Percentiles rank a stretch among this genome's conserved stretches.
Evolutionary conservation across 116 monocot species (phyloP).

Genomic region (Dioscorea cayenensis): DNA sequence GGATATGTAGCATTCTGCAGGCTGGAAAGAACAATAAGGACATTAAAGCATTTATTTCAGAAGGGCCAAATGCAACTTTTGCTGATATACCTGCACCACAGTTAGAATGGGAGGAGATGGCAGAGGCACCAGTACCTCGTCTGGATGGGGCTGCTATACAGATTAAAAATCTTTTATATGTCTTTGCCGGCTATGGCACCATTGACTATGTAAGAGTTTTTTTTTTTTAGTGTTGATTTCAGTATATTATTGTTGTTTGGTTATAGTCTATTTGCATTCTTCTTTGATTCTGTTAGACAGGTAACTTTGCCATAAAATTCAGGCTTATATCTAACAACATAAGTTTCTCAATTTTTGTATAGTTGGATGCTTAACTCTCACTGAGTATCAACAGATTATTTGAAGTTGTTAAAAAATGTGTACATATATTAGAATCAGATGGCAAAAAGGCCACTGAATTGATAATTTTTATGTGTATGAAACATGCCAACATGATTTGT

Average conservation of each 20-base stretch:
- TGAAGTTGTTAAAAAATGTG: too few relatives aligned
- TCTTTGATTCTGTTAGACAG: background rate
- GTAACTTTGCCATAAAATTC: too few relatives aligned
- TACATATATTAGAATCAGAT: too few relatives aligned
- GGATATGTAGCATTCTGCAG: constrained; percentile 8
- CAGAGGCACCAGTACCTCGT: constrained; percentile 76
- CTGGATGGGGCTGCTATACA: constrained; percentile 90
- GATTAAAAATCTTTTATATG: constrained; percentile 74
- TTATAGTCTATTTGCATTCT: background rate
- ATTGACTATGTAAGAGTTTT: constrained; percentile 71
- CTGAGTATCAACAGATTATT: too few relatives aligned
- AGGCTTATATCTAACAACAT: too few relatives aligned
- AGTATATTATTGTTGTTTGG: background rate
- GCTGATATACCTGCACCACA: constrained; percentile 74
- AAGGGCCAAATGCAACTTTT: constrained; percentile 62
- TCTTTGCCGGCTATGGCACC: constrained; percentile 89
- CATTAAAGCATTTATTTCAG: background rate
- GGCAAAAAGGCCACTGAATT: too few relatives aligned
- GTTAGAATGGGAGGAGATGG: constrained; percentile 90
- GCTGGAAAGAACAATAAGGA: constrained; percentile 9
- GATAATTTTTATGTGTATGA: too few relatives aligned
- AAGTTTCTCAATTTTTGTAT: too few relatives aligned
- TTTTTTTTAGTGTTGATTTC: background rate
- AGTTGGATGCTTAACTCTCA: too few relatives aligned
- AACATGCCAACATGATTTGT: too few relatives aligned